Evolutionary conservation across 805 yeast species (phyloP), one percentile per base, ranked within the genome.

Genomic region (Candida fluviatilis): DNA sequence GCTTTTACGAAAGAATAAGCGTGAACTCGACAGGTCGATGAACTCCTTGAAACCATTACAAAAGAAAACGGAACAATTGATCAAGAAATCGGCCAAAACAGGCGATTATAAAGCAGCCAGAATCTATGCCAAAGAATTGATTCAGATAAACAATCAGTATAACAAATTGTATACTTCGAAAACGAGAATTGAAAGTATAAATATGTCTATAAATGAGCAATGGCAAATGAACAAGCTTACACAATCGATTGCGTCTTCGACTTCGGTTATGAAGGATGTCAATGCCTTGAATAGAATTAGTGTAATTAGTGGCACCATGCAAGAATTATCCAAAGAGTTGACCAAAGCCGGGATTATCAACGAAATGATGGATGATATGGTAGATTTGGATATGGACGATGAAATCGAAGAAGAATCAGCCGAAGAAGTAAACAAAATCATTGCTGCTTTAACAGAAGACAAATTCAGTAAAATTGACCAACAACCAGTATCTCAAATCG

Each of bases 351-450:
- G 93, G 0, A 76, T 93, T 32, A 88, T 93, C 38, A 87, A 86
- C 48, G 99, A 93, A 56, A 93, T 93, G 98, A 82, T 90, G 56
- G 88, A 85, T 40, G 99, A 93, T 55, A 80, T 86, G 45, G 69
- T 91, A 42, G 98, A 90, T 43, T 62, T 70, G 35, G 87, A 81
- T 21, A 86, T 80, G 18, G 82, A 75, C 34, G 84, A 78, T 37
- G 85, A 79, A 42, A 71, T 76, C 30, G 82, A 75, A 38, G 71
- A 70, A 30, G 91, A 84, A 39, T 82, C 80, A 14, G 84, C 78
- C 45, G 79, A 77, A 21, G 74, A 73, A 50, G 81, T 87, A 15
- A 78, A 83, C 42, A 76, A 78, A 57, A 77, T 87, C 27, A 68
- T 68, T 31, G 60, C 60, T 30, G 52, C 55, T 32, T 55, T 68